A percentile compares a stretch with the other conserved stretches of the same genome.
Conservation (phyloP, 202 grass and related monocot genomes). For the Zizania palustris region DNA sequence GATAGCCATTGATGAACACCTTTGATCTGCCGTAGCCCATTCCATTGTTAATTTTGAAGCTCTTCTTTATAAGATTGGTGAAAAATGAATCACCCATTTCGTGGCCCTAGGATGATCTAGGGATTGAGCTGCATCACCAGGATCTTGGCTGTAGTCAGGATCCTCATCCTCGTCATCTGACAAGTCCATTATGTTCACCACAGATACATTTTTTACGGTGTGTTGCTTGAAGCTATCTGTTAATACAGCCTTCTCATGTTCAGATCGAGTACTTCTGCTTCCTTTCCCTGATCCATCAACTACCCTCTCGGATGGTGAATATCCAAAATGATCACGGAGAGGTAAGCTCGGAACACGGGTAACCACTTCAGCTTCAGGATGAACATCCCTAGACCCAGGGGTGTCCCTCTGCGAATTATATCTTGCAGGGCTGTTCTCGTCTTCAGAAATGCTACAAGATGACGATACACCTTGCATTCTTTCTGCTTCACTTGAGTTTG, state of each 20-base stretch:
- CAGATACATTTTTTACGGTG: conserved; percentile 58
- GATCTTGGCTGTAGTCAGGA: conserved; percentile 55
- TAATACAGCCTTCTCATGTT: conserved; percentile 62
- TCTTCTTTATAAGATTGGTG: conserved; percentile 76
- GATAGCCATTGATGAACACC: conserved; percentile 71
- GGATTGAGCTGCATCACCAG: conserved; percentile 29
- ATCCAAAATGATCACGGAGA: conserved; percentile 74
- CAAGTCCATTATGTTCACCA: conserved; percentile 60
- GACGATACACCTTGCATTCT: conserved; percentile 56
- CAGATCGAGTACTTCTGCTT: conserved; percentile 68
- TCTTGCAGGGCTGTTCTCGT: conserved; percentile 52
- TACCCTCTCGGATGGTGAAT: conserved; percentile 65
- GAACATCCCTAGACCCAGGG: conserved; percentile 47
- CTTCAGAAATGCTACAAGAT: conserved; percentile 59
- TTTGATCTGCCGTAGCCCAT: conserved; percentile 52
- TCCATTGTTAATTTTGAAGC: conserved; percentile 58
- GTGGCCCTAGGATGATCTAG: conserved; percentile 36
- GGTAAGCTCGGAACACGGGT: conserved; percentile 83
- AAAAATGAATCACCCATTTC: conserved; percentile 65
- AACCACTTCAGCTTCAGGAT: conserved; percentile 44
- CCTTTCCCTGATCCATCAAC: conserved; percentile 68
- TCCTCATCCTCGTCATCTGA: conserved; percentile 58
- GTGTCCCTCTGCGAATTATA: conserved; percentile 56
- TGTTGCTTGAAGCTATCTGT: conserved; percentile 80
- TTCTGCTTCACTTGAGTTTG: conserved; percentile 57